Evolutionary conservation across 345 rosid genomes (phyloP).

Genomic region (Gossypium sturtianum): DNA sequence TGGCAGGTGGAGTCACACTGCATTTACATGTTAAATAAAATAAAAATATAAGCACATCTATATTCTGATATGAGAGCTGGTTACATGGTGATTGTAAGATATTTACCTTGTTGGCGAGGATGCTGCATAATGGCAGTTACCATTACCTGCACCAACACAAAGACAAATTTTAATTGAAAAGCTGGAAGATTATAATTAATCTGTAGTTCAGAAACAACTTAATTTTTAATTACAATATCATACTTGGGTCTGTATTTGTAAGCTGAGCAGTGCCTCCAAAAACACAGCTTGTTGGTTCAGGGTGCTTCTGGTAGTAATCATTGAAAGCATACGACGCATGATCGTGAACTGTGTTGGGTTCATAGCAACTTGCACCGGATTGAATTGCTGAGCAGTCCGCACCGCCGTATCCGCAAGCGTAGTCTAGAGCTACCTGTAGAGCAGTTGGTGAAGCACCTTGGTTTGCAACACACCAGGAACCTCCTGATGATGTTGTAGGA

Average conservation of each 20-base stretch:
- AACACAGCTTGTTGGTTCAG: slow-evolving; percentile 73
- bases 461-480: slow-evolving; percentile 76
- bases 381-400: slow-evolving; percentile 85
- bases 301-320: slow-evolving; percentile 91
- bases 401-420: slow-evolving; percentile 94
- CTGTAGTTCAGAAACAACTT: background rate
- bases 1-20: slow-evolving; percentile 51
- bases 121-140: slow-evolving; percentile 63
- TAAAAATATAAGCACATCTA: slow-evolving; percentile 4
- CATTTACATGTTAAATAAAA: slow-evolving; percentile 14
- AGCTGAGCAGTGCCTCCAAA: slow-evolving; percentile 95
- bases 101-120: slow-evolving; percentile 38
- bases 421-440: slow-evolving; percentile 91
- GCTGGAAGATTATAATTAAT: background rate
- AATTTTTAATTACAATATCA: slow-evolving; percentile 11
- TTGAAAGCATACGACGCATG: slow-evolving; percentile 98
- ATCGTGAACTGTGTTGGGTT: slow-evolving; percentile 60
- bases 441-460: slow-evolving; percentile 70
- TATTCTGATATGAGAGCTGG: background rate
- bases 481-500: slow-evolving; percentile 30
- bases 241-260: slow-evolving; percentile 87
- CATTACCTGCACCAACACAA: slow-evolving; percentile 49
- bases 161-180: background rate
- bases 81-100: slow-evolving; percentile 7
- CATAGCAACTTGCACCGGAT: slow-evolving; percentile 63